Percentiles rank a stretch among this genome's conserved stretches.
Evolutionary conservation across 345 rosid species (phyloP).

Genomic region (Citrus mangshanensis): DNA sequence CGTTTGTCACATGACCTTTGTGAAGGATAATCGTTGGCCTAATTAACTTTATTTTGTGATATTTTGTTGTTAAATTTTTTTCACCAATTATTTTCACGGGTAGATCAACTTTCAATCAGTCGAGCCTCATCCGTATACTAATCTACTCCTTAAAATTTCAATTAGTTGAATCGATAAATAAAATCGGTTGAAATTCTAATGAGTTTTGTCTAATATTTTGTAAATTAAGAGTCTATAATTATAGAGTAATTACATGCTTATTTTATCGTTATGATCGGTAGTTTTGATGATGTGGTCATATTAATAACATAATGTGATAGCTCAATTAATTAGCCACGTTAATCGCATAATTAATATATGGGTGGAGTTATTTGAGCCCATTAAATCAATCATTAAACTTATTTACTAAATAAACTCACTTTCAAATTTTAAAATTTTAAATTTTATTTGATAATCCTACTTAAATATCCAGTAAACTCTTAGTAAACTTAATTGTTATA

Average conservation of each 20-base stretch:
- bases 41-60: background rate
- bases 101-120: background rate
- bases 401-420: no score
- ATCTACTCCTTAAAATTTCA: background rate
- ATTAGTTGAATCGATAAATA: background rate
- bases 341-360: background rate
- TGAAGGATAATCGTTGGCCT: background rate
- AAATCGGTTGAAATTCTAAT: background rate
- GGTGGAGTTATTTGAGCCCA: accelerated
- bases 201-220: background rate
- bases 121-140: background rate
- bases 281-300: background rate
- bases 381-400: no score
- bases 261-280: background rate
- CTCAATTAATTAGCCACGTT: background rate
- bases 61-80: background rate
- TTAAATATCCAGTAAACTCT: no score
- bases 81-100: background rate
- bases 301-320: no score
- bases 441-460: no score
- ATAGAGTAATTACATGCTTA: background rate
- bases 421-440: no score
- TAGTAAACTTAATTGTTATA: no score
- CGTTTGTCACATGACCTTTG: background rate
- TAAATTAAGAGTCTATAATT: background rate